Base-by-base conservation (phyloP, 805 yeast genomes). In the Candida wancherniae region DNA sequence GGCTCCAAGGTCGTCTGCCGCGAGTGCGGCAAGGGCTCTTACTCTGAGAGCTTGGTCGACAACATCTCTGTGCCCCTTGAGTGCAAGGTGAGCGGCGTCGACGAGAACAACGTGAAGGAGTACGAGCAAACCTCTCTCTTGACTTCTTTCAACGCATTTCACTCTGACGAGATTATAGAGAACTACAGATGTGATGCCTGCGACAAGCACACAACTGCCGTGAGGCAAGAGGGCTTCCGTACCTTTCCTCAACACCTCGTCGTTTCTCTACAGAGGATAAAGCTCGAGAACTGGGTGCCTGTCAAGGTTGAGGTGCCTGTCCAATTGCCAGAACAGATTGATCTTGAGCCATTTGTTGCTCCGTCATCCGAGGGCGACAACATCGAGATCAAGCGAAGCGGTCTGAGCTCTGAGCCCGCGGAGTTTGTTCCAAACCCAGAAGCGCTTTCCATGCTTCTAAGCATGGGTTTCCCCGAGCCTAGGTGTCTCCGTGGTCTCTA, bases 221-320 rank as follows among this genome's bases (percentile, higher is more conserved):
- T 47, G 12, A 72, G 72, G 33, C 49, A 61, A 3, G 57, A 63
- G 16, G 71, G 72, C 2, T 72, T 87, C 44, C 66, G 63, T 37
- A 64, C 84, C 0, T 79, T 63, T 42, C 98, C 98, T 0, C 61
- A 75, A n/a, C 69, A 72, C 8, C 61, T 92, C 17, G 72, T 84
- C 4, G 63, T 85, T 1, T 80, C 79, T 39, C 84, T 86, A 3
- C 80, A 85, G 39, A 69, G 97, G 48, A 85, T 90, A 34, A 77
- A 80, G 40, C 59, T 94, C 21, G 83, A 79, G 25, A 85, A 86
- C 49, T 92, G 97, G 97, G 82, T 78, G 2, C 97, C 97, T 0
- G 66, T 75, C 0, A 92, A 92, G 53, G 68, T 84, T 1, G 81
- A 77, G 38, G 84, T 80, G 4, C 94, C 94, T 2, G 67, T 90